These are phyloP conservation scores for Sphagnum contortum DNA, from an alignment of 225 moss, liverwort and hornwort genomes.

Conservation along the genomic window DNA sequence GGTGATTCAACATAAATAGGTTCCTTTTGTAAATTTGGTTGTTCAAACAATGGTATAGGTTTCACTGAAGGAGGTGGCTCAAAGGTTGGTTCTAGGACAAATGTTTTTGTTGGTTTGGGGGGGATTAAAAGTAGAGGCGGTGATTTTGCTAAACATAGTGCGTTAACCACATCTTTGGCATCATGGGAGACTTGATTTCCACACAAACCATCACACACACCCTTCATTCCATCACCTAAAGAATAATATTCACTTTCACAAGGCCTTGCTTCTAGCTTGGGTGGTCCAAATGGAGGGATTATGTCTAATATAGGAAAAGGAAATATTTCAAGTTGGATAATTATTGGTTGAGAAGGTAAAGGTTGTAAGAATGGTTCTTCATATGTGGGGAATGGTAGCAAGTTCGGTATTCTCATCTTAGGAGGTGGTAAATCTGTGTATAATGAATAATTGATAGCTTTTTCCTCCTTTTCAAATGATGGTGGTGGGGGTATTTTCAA, in stretches of 20 bases:
- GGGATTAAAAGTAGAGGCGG: slow-evolving; percentile 3
- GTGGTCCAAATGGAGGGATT: slow-evolving; percentile 16
- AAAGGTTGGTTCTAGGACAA: slow-evolving; percentile 15
- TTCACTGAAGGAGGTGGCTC: slow-evolving; percentile 13
- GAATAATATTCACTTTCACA: slow-evolving; percentile 40
- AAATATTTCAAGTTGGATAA: slow-evolving; percentile 8
- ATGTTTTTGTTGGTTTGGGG: slow-evolving; percentile 3
- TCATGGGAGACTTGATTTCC: slow-evolving; percentile 6
- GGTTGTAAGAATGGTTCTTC: slow-evolving; percentile 13
- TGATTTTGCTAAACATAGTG: slow-evolving; percentile 12
- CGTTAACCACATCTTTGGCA: neutral
- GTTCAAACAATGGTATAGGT: slow-evolving; percentile 21
- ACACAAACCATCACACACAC: slow-evolving; percentile 43
- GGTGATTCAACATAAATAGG: slow-evolving; percentile 20
- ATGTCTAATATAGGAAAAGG: slow-evolving; percentile 9
- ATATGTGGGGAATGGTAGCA: slow-evolving; percentile 20
- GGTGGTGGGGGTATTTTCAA: slow-evolving; percentile 18
- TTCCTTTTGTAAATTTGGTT: slow-evolving; percentile 12
- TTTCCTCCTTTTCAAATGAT: slow-evolving; percentile 23
- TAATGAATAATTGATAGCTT: slow-evolving; percentile 9
- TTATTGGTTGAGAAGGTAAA: slow-evolving; percentile 20
- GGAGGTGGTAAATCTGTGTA: slow-evolving; percentile 18
- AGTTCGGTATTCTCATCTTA: slow-evolving; percentile 12
- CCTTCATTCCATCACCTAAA: slow-evolving; percentile 3
- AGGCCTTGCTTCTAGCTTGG: slow-evolving; percentile 10